These are phyloP conservation scores for Acanthochlamys bracteata DNA, from an alignment of 106 monocot genomes.

Conservation along the genomic window DNA sequence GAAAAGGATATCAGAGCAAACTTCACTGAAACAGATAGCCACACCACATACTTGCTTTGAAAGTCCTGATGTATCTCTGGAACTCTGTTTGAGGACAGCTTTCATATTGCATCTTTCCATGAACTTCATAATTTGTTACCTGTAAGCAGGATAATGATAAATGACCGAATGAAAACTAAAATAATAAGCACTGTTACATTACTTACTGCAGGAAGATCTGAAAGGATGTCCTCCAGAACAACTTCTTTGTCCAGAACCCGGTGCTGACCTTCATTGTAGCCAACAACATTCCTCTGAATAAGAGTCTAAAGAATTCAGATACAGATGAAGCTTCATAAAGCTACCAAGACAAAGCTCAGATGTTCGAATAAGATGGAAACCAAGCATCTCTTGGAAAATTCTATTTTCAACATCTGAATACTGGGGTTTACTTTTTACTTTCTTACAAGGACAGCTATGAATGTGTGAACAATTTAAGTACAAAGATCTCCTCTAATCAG, in stretches of 20 bases:
- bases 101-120: conserved; percentile 46
- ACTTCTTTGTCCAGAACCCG: conserved; percentile 55
- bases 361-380: too few species aligned
- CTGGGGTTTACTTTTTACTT: too few species aligned
- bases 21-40: too few species aligned
- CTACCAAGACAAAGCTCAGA: too few species aligned
- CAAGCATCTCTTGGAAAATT: too few species aligned
- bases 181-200: not conserved
- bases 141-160: conserved; percentile 15
- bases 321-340: too few species aligned
- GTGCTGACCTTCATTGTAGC: conserved; percentile 50
- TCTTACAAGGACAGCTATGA: too few species aligned
- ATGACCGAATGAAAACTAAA: too few species aligned
- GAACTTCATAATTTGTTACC: conserved; percentile 34
- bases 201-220: conserved; percentile 88
- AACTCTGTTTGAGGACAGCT: conserved; percentile 49
- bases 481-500: not conserved
- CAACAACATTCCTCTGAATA: conserved; percentile 74
- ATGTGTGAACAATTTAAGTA: too few species aligned
- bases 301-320: too few species aligned
- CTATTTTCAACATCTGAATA: too few species aligned
- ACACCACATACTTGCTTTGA: conserved; percentile 22
- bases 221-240: conserved; percentile 65
- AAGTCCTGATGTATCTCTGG: conserved; percentile 41
- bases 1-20: too few species aligned